Evolutionary conservation across 2,329 filamentous ascomycete genomes (phyloP).

Genomic region (Fusarium coffeatum): DNA sequence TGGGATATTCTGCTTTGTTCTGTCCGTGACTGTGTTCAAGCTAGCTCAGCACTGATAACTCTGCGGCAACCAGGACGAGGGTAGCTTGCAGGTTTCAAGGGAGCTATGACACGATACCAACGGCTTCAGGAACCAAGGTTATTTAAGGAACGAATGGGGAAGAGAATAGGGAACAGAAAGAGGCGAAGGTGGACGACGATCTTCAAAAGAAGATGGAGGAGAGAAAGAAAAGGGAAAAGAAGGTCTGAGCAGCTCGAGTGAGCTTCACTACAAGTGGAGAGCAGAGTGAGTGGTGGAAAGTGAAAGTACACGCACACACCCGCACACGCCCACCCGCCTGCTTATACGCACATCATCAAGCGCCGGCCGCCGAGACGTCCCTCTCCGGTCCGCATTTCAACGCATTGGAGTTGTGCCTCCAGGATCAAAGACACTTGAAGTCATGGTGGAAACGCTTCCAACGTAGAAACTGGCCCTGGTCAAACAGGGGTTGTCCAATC

Average conservation of each 20-base stretch:
- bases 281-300: slow-evolving; percentile 34
- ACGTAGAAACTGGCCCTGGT: slow-evolving; percentile 26
- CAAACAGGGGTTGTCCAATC: slow-evolving; percentile 29
- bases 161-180: slow-evolving; percentile 14
- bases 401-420: slow-evolving; percentile 22
- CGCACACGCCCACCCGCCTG: slow-evolving; percentile 42
- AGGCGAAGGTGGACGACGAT: slow-evolving; percentile 24
- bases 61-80: slow-evolving; percentile 26
- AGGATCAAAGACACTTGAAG: slow-evolving; percentile 26
- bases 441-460: slow-evolving; percentile 21
- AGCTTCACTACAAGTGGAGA: slow-evolving; percentile 38
- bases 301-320: slow-evolving; percentile 42
- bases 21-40: slow-evolving; percentile 3
- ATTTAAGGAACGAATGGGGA: slow-evolving; percentile 35
- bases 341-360: slow-evolving; percentile 47
- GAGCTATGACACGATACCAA: slow-evolving; percentile 36
- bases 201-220: slow-evolving; percentile 36
- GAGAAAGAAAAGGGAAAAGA: slow-evolving; percentile 34
- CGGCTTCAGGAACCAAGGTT: slow-evolving; percentile 24
- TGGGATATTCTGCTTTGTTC: slow-evolving; percentile 10
- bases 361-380: slow-evolving; percentile 42
- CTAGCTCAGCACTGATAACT: slow-evolving; percentile 23
- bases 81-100: slow-evolving; percentile 30
- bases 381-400: slow-evolving; percentile 35
- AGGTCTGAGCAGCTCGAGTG: slow-evolving; percentile 39